Evolutionary conservation across 257 asterid genomes (phyloP).

Genomic region (Thymus quinquecostatus): DNA sequence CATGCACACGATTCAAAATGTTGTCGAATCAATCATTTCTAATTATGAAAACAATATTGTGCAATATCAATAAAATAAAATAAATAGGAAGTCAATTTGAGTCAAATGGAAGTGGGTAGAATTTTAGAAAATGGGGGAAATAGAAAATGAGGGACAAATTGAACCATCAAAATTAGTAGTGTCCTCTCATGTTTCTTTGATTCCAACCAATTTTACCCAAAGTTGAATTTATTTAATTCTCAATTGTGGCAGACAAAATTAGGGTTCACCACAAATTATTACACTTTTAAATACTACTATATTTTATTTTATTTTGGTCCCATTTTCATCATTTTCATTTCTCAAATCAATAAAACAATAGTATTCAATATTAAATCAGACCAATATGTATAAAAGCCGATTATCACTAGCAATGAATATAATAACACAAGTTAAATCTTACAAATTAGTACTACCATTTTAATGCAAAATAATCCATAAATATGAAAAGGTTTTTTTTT

Average conservation of each 20-base stretch:
- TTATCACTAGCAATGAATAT: too few relatives aligned
- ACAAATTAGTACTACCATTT: too few relatives aligned
- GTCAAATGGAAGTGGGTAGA: constrained; percentile 21
- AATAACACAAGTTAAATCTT: too few relatives aligned
- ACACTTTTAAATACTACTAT: background rate
- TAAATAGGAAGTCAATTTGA: constrained; percentile 33
- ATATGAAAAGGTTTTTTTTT: too few relatives aligned
- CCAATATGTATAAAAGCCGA: too few relatives aligned
- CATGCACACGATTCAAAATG: background rate
- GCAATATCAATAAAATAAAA: background rate
- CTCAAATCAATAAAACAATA: background rate
- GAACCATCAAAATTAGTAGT: constrained; percentile 37
- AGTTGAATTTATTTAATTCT: constrained; percentile 30
- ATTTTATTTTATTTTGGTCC: constrained; percentile 5
- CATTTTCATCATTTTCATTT: constrained; percentile 25
- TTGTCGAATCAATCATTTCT: background rate
- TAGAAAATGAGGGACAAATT: constrained; percentile 22
- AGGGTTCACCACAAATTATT: constrained; percentile 40
- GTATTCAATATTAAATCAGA: too few relatives aligned
- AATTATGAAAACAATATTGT: background rate
- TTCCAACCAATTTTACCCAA: constrained; percentile 51
- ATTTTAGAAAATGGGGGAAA: constrained; percentile 16
- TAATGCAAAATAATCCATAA: too few relatives aligned
- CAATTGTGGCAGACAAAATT: constrained; percentile 63
- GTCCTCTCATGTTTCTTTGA: constrained; percentile 55